Evolutionary conservation across 495 filamentous ascomycete genomes (phyloP), one percentile per base, ranked within the genome.

Genomic region (Baudoinia panamericana): DNA sequence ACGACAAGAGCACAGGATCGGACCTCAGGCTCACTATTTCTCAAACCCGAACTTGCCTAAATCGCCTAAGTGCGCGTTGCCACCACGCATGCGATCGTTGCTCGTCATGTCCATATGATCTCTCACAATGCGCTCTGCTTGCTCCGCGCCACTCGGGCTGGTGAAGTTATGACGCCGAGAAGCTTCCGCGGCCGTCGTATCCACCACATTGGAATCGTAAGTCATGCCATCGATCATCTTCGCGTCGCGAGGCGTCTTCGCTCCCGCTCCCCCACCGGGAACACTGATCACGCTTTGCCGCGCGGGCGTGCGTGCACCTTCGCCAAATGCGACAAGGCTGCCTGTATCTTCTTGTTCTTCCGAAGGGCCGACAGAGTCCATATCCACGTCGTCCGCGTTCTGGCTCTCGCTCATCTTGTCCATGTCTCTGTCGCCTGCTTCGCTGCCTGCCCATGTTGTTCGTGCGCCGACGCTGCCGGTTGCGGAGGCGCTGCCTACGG

Each of bases 341-440:
- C 75, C 81, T 4, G 71, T 73, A 50, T 87, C 82, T 47, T 93
- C 85, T n/a, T n/a, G n/a, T 48, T 93, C 85, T 44, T 79, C 84
- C 66, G 86, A 73, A 47, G 76, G 79, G 43, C 82, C 76, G 15
- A 80, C 71, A 49, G 68, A 75, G 16, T 50, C 46, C 51, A 48
- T 44, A 25, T 54, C 51, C 43, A 47, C 44, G 17, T 51, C 51
- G 29, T 54, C 51, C 43, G 44, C 44, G 17, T 51, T 48, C 27
- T 51, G 40, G 20, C 41, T 50, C 56, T 67, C 64, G 56, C 78
- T 82, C 76, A 82, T 79, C 53, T 76, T 70, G 53, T 81, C 80
- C 3, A 61, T 66, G 19, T 77, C 73, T 2, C 61, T 66, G 19
- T 77, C 73, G 23, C 72, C 73, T 3, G 61, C 66, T 42, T 79